A percentile compares a stretch with the other conserved stretches of the same genome.
These are phyloP conservation scores for Westerdykella ornata DNA, from an alignment of 2,329 filamentous ascomycete species.

Conservation along the genomic window DNA sequence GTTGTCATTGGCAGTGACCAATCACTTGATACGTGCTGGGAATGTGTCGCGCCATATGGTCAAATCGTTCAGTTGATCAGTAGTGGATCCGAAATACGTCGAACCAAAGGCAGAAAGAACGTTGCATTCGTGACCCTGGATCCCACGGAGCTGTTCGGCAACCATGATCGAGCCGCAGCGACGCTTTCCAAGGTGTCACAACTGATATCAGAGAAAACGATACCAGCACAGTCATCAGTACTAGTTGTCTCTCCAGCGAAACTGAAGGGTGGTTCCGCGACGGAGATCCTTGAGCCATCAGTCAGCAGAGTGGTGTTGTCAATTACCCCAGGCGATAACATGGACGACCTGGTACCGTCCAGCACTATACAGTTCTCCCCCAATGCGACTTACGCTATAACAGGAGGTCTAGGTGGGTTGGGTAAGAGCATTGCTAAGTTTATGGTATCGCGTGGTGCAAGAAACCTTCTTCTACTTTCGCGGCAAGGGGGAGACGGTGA, in stretches of 20 bases:
- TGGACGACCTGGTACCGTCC: no score
- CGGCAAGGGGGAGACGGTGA: constrained; percentile 8
- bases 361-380: no score
- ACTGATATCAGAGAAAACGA: neutral
- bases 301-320: no score
- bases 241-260: no score
- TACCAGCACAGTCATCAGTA: neutral
- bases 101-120: neutral
- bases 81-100: neutral
- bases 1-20: no score
- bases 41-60: constrained; percentile 1
- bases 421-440: constrained; percentile 14
- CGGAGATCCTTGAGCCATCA: no score
- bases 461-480: constrained; percentile 10
- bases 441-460: constrained; percentile 5
- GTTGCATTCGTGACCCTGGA: neutral
- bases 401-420: constrained; percentile 17
- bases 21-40: neutral
- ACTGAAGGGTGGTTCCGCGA: no score
- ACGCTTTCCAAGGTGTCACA: neutral
- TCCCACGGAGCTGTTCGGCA: neutral
- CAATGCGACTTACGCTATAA: constrained; percentile 12
- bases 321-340: no score
- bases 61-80: neutral
- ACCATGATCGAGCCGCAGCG: neutral